phyloP scores from a whole-genome alignment of 768 basidiomycete species.

The Russula virescens region DNA sequence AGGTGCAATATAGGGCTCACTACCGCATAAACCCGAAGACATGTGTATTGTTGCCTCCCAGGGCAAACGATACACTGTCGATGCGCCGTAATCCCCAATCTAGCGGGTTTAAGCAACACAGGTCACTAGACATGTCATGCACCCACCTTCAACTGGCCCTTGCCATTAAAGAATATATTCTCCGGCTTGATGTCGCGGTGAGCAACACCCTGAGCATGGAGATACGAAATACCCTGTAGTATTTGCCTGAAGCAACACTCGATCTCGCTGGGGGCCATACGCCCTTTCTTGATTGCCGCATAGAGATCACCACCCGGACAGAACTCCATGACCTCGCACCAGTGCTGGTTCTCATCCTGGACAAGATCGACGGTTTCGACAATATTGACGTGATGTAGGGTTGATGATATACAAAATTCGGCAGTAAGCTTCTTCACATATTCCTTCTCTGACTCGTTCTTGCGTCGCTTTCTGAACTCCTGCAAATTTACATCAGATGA shows the following conservation, averaged over 20 bases:
- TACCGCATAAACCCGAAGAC: conserved; percentile 94
- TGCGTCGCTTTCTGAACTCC: conserved; percentile 97
- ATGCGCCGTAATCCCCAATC: conserved; percentile 99
- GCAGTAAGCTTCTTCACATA: conserved; percentile 99
- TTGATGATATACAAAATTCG: conserved; percentile 97
- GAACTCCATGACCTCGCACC: conserved; percentile 99
- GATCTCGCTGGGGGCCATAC: conserved; percentile 86
- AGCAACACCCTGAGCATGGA: conserved; percentile 95
- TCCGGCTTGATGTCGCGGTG: conserved; percentile 98
- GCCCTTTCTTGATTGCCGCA: conserved; percentile 96
- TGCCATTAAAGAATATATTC: conserved; percentile 90
- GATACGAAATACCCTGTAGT: conserved; percentile 77
- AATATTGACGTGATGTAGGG: conserved; percentile 87
- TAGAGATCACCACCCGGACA: conserved; percentile 98
- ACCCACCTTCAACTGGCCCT: conserved; percentile 87
- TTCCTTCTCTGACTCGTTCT: conserved; percentile 98
- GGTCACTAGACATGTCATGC: background rate
- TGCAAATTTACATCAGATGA: conserved; percentile 30
- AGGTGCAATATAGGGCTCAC: conserved; percentile 98
- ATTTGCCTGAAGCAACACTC: conserved; percentile 99
- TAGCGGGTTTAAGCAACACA: conserved; percentile 32
- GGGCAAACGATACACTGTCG: conserved; percentile 96
- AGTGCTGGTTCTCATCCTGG: conserved; percentile 94
- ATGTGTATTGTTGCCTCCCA: conserved; percentile 98
- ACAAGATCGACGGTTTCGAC: conserved; percentile 99